Percentiles rank a stretch among this genome's conserved stretches.
Conservation (phyloP, 257 asterid genomes). For the Catharanthus roseus region DNA sequence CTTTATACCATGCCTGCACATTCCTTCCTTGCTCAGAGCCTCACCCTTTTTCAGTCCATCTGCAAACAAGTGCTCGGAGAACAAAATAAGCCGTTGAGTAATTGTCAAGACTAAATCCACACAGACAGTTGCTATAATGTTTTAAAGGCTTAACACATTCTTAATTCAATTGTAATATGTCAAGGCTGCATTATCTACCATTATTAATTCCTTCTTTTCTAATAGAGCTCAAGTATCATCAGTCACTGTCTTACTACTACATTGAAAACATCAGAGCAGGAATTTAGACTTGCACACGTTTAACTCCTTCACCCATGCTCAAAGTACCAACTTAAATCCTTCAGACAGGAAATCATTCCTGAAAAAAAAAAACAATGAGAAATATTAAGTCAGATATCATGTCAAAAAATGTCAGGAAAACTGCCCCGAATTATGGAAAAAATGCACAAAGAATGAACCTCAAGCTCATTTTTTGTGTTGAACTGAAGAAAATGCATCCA, state of each 20-base stretch:
- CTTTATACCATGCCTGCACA: no score
- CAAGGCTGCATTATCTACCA: no score
- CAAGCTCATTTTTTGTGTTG: background rate
- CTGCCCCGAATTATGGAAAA: background rate
- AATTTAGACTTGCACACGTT: no score
- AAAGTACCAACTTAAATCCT: slow-evolving; percentile 69
- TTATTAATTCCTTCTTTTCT: no score
- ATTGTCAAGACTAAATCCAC: background rate
- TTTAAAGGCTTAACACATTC: background rate
- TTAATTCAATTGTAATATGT: background rate
- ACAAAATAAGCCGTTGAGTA: background rate
- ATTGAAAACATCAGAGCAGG: background rate
- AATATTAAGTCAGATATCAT: background rate
- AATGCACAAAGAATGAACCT: background rate
- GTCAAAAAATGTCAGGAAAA: background rate
- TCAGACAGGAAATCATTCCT: slow-evolving; percentile 59
- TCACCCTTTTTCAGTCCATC: background rate
- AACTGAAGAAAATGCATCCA: background rate
- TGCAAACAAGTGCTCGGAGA: background rate
- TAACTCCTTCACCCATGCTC: no score
- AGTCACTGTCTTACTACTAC: no score
- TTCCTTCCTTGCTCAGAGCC: no score
- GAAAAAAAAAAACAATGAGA: slow-evolving; percentile 6
- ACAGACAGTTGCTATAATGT: background rate
- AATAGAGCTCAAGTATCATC: background rate